Base-by-base conservation (phyloP, 2,329 filamentous ascomycete genomes). In the Nemania diffusa region DNA sequence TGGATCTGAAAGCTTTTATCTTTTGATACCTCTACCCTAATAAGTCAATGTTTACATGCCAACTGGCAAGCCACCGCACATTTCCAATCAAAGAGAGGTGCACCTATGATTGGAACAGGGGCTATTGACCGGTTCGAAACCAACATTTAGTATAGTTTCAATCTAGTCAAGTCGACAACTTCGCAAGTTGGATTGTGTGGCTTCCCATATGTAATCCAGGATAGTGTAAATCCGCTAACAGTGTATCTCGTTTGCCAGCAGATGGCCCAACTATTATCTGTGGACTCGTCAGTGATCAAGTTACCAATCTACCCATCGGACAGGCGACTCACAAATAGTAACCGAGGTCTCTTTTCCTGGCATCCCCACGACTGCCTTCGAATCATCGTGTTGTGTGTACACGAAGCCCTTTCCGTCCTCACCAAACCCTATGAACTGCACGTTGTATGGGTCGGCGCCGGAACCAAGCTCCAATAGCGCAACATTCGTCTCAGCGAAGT, bases 81-180 rank as follows among this genome's bases (percentile, higher is more conserved):
- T 15, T 7, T 37, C 15, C 34, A 37, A 37, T 37, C 15, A 6
- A 37, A 37, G 34, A 7, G 6, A 37, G 34, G 83, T 83, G 42
- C 56, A 58, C 56, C 56, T 58, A n/a, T 58, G n/a, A 17, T 60
- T 20, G 4, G 40, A 50, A 20, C 20, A 56, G 52, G 9, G 42
- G 27, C 15, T 42, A 13, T 57, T 50, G 17, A 20, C 22, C 40
- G 44, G 44, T 63, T 51, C 24, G 24, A 44, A 42, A 29, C 62
- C 34, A 27, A 64, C 7, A 55, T 59, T 58, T 27, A 58, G 20
- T 55, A 27, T 5, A 64, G 62, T 37, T 59, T 64, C 55, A 48
- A 17, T 59, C 3, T 59, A 48, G 62, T 64, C 37, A 64, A 59
- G 62, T 53, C 56, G 27, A 64, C 62, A 7, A 1, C 34, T 29